Conservation (phyloP, 345 rosid genomes). For the Cardiospermum halicacabum region DNA sequence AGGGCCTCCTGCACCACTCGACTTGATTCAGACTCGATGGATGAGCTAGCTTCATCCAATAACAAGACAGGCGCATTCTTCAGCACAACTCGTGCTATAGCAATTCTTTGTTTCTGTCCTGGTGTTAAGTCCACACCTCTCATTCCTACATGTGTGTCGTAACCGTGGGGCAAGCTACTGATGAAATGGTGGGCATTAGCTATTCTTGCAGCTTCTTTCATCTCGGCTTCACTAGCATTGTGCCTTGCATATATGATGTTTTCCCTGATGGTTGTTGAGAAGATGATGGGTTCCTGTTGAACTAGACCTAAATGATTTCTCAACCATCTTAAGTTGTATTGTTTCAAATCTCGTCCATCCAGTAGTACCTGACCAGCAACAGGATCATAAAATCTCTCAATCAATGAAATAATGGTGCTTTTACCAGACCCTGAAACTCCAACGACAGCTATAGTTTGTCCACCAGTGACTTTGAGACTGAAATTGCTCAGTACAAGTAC, state of each 20-base stretch:
- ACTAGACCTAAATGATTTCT: slow-evolving; percentile 94
- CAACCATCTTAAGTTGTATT: slow-evolving; percentile 89
- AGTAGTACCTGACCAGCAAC: slow-evolving; percentile 94
- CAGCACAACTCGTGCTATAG: slow-evolving; percentile 87
- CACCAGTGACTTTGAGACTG: slow-evolving; percentile 90
- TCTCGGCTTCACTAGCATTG: slow-evolving; percentile 95
- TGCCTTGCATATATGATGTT: slow-evolving; percentile 98
- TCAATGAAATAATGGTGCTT: slow-evolving; percentile 92
- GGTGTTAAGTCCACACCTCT: slow-evolving; percentile 98
- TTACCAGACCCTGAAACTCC: slow-evolving; percentile 99
- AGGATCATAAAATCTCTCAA: slow-evolving; percentile 95
- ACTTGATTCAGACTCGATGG: slow-evolving; percentile 96
- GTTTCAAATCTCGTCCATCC: slow-evolving; percentile 89
- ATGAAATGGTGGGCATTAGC: slow-evolving; percentile 99
- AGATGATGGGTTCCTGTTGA: slow-evolving; percentile 96
- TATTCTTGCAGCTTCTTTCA: slow-evolving; percentile 98
- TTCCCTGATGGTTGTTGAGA: slow-evolving; percentile 92
- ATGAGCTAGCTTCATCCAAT: slow-evolving; percentile 93
- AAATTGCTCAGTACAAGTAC: slow-evolving; percentile 92
- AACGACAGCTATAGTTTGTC: slow-evolving; percentile 97
- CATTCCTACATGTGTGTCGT: slow-evolving; percentile 98
- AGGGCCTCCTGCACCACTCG: slow-evolving; percentile 97
- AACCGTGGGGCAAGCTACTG: slow-evolving; percentile 96
- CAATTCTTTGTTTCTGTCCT: slow-evolving; percentile 97
- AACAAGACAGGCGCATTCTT: slow-evolving; percentile 94